Evolutionary conservation across 495 filamentous ascomycete genomes (phyloP).

Genomic region (Hyaloscypha variabilis): DNA sequence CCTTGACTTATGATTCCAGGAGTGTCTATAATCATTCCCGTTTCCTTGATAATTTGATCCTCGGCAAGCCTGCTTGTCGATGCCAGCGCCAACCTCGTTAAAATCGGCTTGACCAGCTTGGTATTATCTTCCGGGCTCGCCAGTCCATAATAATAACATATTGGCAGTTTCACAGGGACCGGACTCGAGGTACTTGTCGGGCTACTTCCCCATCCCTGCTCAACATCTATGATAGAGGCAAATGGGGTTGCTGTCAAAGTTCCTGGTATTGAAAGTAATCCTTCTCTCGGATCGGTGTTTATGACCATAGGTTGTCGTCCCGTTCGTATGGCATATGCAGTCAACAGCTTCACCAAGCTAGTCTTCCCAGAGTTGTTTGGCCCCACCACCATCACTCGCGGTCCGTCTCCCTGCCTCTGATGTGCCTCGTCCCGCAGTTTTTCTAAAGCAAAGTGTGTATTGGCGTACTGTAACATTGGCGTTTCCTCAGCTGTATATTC

Average conservation of each 20-base stretch:
- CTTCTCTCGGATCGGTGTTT: slow-evolving; percentile 84
- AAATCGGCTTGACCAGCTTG: slow-evolving; percentile 69
- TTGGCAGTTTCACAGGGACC: slow-evolving; percentile 85
- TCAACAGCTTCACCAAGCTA: slow-evolving; percentile 77
- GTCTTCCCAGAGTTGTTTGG: slow-evolving; percentile 85
- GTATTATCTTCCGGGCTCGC: slow-evolving; percentile 74
- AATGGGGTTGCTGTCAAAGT: slow-evolving; percentile 84
- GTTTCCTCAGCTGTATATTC: slow-evolving; percentile 84
- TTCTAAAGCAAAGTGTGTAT: slow-evolving; percentile 70
- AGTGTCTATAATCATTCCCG: slow-evolving; percentile 87
- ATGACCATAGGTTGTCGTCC: slow-evolving; percentile 82
- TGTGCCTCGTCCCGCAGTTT: slow-evolving; percentile 47
- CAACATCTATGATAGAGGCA: slow-evolving; percentile 82
- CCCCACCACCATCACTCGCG: slow-evolving; percentile 83
- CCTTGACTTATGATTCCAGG: slow-evolving; percentile 66
- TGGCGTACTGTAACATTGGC: slow-evolving; percentile 78
- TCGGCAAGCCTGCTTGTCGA: slow-evolving; percentile 78
- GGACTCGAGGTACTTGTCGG: slow-evolving; percentile 88
- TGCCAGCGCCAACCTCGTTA: slow-evolving; percentile 78
- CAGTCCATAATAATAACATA: slow-evolving; percentile 89
- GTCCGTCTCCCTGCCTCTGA: slow-evolving; percentile 50
- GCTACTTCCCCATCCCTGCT: slow-evolving; percentile 88
- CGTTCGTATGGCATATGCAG: slow-evolving; percentile 75
- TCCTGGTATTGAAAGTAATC: slow-evolving; percentile 82
- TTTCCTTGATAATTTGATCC: slow-evolving; percentile 66